Evolutionary conservation across 2,329 filamentous ascomycete species (phyloP).

Genomic region (Septoria linicola): DNA sequence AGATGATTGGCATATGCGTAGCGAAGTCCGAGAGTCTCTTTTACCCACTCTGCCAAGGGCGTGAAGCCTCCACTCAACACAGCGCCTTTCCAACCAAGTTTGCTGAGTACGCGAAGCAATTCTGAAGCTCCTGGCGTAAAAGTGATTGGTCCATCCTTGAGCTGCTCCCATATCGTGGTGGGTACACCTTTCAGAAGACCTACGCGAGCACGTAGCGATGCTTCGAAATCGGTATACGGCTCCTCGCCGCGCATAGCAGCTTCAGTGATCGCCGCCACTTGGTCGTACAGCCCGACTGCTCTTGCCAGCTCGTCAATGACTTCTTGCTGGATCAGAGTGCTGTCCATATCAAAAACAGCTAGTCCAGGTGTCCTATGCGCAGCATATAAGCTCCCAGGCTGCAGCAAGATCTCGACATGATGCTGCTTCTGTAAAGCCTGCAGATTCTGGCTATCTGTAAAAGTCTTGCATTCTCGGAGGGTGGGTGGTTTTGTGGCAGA

Average conservation of each 20-base stretch:
- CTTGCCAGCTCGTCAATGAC: conserved; percentile 94
- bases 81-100: conserved; percentile 79
- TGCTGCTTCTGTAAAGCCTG: conserved; percentile 7
- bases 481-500: background rate
- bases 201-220: conserved; percentile 77
- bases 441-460: conserved; percentile 18
- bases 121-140: conserved; percentile 78
- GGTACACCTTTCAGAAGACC: conserved; percentile 77
- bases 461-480: conserved; percentile 20
- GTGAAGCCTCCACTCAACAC: conserved; percentile 92
- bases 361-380: conserved; percentile 53
- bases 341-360: conserved; percentile 98
- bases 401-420: conserved; percentile 26
- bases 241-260: conserved; percentile 90
- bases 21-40: conserved; percentile 75
- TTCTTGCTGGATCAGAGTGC: conserved; percentile 93
- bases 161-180: conserved; percentile 65
- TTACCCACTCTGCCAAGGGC: conserved; percentile 84
- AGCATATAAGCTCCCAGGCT: conserved; percentile 25
- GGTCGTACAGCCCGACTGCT: conserved; percentile 64
- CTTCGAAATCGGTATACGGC: conserved; percentile 72
- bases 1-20: conserved; percentile 88
- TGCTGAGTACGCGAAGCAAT: conserved; percentile 71
- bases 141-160: conserved; percentile 64
- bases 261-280: conserved; percentile 84